A percentile compares a stretch with the other conserved stretches of the same genome.
Evolutionary conservation across 2,329 filamentous ascomycete species (phyloP).

Genomic region (Magnaporthiopsis poae): DNA sequence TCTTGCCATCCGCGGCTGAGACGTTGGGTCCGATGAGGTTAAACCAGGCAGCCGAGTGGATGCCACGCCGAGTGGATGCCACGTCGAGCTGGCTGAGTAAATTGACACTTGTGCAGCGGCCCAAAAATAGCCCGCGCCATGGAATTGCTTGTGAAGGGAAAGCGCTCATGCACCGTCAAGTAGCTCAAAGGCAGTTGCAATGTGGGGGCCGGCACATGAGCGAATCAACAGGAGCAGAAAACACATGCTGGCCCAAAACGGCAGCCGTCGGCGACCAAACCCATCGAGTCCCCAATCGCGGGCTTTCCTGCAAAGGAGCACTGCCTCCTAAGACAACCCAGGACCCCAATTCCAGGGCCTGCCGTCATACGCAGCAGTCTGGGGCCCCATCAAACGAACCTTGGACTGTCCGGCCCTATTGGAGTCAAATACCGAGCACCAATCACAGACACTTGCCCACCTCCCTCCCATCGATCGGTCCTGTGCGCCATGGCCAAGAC

Average conservation of each 20-base stretch:
- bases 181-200: not conserved
- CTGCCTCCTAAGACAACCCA: too few relatives aligned
- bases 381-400: not conserved
- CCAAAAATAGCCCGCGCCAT: not conserved
- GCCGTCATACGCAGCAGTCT: not conserved
- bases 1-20: not conserved
- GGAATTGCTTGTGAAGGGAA: too few relatives aligned
- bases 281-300: not conserved
- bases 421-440: conserved; percentile 6
- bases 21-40: not conserved
- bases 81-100: not conserved
- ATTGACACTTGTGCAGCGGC: too few relatives aligned
- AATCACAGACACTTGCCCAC: not conserved
- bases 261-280: not conserved
- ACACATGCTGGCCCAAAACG: not conserved
- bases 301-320: not conserved
- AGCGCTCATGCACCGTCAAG: too few relatives aligned
- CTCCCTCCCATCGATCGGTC: not conserved
- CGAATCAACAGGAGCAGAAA: too few relatives aligned
- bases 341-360: not conserved
- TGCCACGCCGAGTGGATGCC: not conserved
- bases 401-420: conserved; percentile 4
- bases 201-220: not conserved
- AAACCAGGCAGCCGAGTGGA: not conserved
- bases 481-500: not conserved